A percentile compares a stretch with the other conserved stretches of the same genome.
Conservation (phyloP, 768 basidiomycete species). For the Stropharia rugosoannulata region DNA sequence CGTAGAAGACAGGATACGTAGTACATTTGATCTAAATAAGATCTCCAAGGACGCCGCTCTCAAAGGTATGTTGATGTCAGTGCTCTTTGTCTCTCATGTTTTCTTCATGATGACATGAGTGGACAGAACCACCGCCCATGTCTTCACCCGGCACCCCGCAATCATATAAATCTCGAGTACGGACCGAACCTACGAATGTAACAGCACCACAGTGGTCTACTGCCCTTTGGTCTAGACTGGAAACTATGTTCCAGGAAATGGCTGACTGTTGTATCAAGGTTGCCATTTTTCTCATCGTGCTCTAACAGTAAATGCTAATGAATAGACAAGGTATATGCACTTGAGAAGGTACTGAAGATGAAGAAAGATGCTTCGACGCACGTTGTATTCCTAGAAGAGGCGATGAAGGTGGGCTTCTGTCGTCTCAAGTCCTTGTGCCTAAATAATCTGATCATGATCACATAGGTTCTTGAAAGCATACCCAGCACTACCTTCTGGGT, state of each 20-base stretch:
- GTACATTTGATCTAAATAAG: slow-evolving; percentile 82
- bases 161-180: slow-evolving; percentile 81
- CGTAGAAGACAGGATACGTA: slow-evolving; percentile 77
- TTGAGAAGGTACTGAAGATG: slow-evolving; percentile 90
- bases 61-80: slow-evolving; percentile 48
- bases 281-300: neutral
- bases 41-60: slow-evolving; percentile 84
- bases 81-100: slow-evolving; percentile 11
- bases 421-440: neutral
- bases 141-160: slow-evolving; percentile 35
- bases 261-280: slow-evolving; percentile 90
- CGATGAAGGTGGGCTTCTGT: slow-evolving; percentile 68
- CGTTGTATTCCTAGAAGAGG: slow-evolving; percentile 84
- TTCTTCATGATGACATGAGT: slow-evolving; percentile 1
- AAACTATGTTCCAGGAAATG: slow-evolving; percentile 85
- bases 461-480: slow-evolving; percentile 81
- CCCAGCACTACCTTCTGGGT: slow-evolving; percentile 94
- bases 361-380: slow-evolving; percentile 84
- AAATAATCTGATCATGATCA: neutral
- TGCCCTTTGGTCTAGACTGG: slow-evolving; percentile 80
- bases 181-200: slow-evolving; percentile 87
- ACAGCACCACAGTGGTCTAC: slow-evolving; percentile 86
- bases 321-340: slow-evolving; percentile 74
- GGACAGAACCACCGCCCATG: slow-evolving; percentile 15
- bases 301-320: neutral